These are phyloP conservation scores for Cinchona pubescens DNA, from an alignment of 257 asterid species.

Conservation along the genomic window DNA sequence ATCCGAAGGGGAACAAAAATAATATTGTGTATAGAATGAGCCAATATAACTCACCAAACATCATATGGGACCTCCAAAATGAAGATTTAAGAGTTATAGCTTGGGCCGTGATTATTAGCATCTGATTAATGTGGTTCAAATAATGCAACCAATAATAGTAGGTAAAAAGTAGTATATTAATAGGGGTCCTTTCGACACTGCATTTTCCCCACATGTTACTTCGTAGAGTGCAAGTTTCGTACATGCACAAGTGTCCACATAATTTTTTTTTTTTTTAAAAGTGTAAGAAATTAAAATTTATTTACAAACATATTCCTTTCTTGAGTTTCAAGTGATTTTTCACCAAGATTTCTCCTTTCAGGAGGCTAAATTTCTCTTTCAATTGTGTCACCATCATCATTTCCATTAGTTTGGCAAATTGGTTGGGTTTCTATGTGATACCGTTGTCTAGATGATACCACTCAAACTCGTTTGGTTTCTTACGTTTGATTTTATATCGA, in stretches of 20 bases:
- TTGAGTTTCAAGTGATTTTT: constrained; percentile 20
- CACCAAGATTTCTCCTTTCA: constrained; percentile 4
- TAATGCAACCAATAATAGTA: background rate
- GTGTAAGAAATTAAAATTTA: background rate
- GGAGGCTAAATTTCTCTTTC: background rate
- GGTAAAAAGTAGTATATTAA: background rate
- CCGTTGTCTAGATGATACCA: too few species aligned
- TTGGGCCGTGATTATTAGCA: background rate
- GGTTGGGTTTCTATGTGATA: too few species aligned
- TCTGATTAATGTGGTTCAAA: background rate
- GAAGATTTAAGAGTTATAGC: too few species aligned
- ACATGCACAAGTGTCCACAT: background rate
- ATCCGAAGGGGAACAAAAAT: too few species aligned
- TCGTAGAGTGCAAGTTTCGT: constrained; percentile 16
- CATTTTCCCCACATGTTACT: background rate
- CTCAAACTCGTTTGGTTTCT: too few species aligned
- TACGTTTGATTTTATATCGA: too few species aligned
- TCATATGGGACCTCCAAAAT: too few species aligned
- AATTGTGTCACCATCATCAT: background rate
- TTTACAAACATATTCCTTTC: constrained; percentile 17
- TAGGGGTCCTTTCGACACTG: background rate
- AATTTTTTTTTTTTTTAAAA: too few species aligned
- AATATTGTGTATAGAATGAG: background rate
- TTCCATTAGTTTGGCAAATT: too few species aligned
- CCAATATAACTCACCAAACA: too few species aligned